Evolutionary conservation across 257 asterid genomes (phyloP).

Genomic region (Solanum sejunctum): DNA sequence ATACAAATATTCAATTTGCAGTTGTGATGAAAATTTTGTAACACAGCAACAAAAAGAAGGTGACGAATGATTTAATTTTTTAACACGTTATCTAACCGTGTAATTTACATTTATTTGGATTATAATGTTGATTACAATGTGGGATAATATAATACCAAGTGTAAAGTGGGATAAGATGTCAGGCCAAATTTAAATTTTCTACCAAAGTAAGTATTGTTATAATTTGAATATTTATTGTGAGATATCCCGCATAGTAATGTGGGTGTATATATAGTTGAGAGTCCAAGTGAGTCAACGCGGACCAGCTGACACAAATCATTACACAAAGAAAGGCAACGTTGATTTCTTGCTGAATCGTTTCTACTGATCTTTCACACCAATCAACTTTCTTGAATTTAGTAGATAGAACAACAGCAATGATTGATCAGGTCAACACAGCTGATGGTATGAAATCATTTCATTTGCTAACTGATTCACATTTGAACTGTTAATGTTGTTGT

Average conservation of each 20-base stretch:
- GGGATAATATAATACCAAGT: too few relatives aligned
- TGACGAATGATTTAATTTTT: too few relatives aligned
- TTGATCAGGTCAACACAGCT: neutral
- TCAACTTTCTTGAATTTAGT: neutral
- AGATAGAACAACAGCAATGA: neutral
- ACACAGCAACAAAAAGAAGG: neutral
- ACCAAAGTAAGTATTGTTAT: too few relatives aligned
- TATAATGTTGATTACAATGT: too few relatives aligned
- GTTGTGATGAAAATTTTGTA: neutral
- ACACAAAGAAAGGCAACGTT: neutral
- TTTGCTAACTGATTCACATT: neutral
- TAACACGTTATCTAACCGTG: too few relatives aligned
- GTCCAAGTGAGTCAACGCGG: neutral
- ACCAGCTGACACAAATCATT: neutral
- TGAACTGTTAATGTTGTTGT: neutral
- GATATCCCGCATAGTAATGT: too few relatives aligned
- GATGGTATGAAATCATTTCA: neutral
- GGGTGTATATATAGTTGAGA: neutral
- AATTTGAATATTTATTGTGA: too few relatives aligned
- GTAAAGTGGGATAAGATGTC: too few relatives aligned
- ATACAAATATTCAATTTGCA: neutral
- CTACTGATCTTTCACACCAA: neutral
- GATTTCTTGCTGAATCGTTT: neutral
- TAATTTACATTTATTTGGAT: too few relatives aligned
- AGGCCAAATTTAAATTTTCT: neutral